A percentile compares a stretch with the other conserved stretches of the same genome.
Evolutionary conservation across 2,329 filamentous ascomycete genomes (phyloP).

Genomic region (Lecanicillium sp.): DNA sequence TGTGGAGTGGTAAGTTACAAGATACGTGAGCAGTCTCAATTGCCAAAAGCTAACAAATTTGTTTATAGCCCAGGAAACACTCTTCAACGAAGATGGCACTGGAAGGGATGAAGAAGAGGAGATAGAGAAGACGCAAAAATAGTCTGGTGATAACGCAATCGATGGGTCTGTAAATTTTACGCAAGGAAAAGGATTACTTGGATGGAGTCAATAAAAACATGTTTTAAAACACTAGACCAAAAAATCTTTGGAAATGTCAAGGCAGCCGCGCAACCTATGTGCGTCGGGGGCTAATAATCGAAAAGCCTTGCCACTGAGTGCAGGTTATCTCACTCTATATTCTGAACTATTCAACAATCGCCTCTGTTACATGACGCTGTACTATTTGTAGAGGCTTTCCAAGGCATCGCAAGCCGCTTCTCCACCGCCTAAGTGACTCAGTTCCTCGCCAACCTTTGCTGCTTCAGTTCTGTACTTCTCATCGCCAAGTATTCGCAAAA

Average conservation of each 20-base stretch:
- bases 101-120: constrained; percentile 28
- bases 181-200: no score
- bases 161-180: no score
- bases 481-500: constrained; percentile 17
- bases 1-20: constrained; percentile 70
- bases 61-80: constrained; percentile 51
- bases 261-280: constrained; percentile 6
- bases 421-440: constrained; percentile 19
- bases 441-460: constrained; percentile 16
- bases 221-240: constrained; percentile 5
- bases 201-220: no score
- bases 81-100: constrained; percentile 40
- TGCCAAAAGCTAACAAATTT: constrained; percentile 11
- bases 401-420: constrained; percentile 17
- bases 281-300: no score
- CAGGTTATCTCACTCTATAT: no score
- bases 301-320: no score
- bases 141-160: no score
- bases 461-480: constrained; percentile 15
- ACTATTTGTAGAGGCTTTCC: constrained; percentile 22
- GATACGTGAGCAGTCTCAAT: background rate
- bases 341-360: no score
- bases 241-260: constrained; percentile 6
- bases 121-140: constrained; percentile 9
- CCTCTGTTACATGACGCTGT: no score